Base-by-base conservation (phyloP, 2,329 filamentous ascomycete species). In the Plenodomus biglobosus region DNA sequence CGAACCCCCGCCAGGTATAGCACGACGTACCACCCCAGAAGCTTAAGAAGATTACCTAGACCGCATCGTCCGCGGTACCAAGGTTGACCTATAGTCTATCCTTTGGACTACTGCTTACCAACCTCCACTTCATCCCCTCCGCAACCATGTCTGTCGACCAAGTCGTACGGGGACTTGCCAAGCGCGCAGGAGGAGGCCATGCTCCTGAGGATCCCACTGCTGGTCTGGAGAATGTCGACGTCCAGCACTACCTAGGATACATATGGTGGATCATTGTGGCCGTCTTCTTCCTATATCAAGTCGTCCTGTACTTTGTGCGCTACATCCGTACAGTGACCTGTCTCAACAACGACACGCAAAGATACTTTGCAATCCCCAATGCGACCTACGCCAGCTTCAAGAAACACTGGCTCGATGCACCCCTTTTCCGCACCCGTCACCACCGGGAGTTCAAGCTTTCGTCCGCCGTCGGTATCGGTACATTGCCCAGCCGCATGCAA, bases 271-370 rank as follows among this genome's bases (percentile, higher is more conserved):
- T 80, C 42, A 76, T 91, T 42, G 80, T 86, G 11, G 78, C 71
- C 30, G 78, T 80, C 41, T 77, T 92, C 60, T 78, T 88, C 55
- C 59, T 85, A 54, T 92, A 89, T 82, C 84, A 86, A 52, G 70
- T 85, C 54, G 72, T 77, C 45, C 78, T 84, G 42, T 78, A 81
- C 45, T 73, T 87, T 47, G 76, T 82, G 48, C 83, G 80, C 58
- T 86, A 94, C 65, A 76, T 92, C 32, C 84, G 91, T 55, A 86
- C 82, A 20, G 78, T 95, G 38, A 80, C 87, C 36, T 90, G 85
- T 64, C 80, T 96, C 57, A 86, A 82, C 74, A 90, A 90, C 74
- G 86, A 89, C 56, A 86, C 80, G 1, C 91, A 96, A 70, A 79
- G 82, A 52, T 96, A 90, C 75, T 96, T 92, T 67, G 80, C 85